A percentile compares a stretch with the other conserved stretches of the same genome.
These are phyloP conservation scores for Erythrophleum ivorense DNA, from an alignment of 331 rosid species.

Conservation along the genomic window DNA sequence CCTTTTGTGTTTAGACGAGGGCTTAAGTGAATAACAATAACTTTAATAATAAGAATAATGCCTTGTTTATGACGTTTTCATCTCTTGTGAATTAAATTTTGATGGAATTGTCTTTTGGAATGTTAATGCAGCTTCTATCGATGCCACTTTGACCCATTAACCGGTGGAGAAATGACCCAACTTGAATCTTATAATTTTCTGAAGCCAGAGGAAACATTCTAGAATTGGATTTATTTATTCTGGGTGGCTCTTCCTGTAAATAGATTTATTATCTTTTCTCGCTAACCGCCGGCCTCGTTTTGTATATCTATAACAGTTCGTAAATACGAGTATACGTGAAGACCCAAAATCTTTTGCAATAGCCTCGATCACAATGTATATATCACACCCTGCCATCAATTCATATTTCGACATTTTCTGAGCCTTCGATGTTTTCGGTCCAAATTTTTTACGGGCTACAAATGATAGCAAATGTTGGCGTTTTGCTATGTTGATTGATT, in stretches of 20 bases:
- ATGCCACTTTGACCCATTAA: slow-evolving; percentile 68
- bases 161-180: slow-evolving; percentile 85
- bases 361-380: neutral
- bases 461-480: no score
- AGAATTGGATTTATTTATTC: slow-evolving; percentile 33
- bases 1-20: neutral
- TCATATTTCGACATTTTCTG: no score
- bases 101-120: slow-evolving; percentile 18
- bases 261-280: slow-evolving; percentile 25
- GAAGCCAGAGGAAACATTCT: slow-evolving; percentile 67
- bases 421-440: no score
- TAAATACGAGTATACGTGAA: slow-evolving; percentile 36
- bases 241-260: slow-evolving; percentile 37
- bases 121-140: slow-evolving; percentile 71
- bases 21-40: neutral
- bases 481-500: no score
- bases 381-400: no score
- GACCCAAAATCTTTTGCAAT: slow-evolving; percentile 17
- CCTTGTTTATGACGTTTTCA: neutral
- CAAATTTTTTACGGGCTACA: no score
- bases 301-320: slow-evolving; percentile 27
- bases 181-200: slow-evolving; percentile 71
- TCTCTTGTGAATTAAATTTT: slow-evolving; percentile 4
- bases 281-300: neutral
- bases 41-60: neutral